Base-by-base conservation (phyloP, 495 filamentous ascomycete genomes). In the Aspergillus carlsbadensis region DNA sequence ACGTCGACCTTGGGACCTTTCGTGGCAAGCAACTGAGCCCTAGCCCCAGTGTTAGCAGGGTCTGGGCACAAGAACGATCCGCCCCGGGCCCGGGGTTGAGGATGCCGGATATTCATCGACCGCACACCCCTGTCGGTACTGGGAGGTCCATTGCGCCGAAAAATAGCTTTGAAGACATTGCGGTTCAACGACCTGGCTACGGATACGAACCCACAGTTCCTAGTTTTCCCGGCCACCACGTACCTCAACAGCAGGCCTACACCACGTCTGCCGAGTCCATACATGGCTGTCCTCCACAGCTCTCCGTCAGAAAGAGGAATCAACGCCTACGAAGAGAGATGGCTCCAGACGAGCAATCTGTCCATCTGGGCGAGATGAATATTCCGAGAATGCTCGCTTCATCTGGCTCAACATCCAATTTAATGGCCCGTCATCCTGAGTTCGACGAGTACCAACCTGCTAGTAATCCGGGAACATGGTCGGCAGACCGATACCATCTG, bases 291-390 rank as follows among this genome's bases (percentile, higher is more conserved):
- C 21, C 57, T 10, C 21, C 60, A 6, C 59, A 67, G 17, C 48
- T 74, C 14, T 52, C 63, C 13, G 58, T 74, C 17, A 36, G 59
- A 37, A 74, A 69, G 47, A 70, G 49, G 45, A 57, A 68, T 57
- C 65, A 62, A 10, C 61, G 17, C 14, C 56, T 33, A 59, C 57
- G 42, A 47, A 45, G 7, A 51, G 50, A 41, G 35, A 51, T 37
- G 18, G 52, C n/a, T 29, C 22, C 54, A 2, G 71, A 69, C 21
- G 34, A 45, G 24, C 54, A 53, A 24, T 62, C 68, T 13, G 48
- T 72, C 26, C 66, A 75, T 52, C 60, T 75, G 24, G 65, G 51
- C 10, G 69, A 73, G 11, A 56, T 76, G 52, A 63, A 67, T 13
- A 75, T 75, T 24, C 64, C 73, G 4, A 59, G 62, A 37, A 50